Evolutionary conservation across 2,329 filamentous ascomycete genomes (phyloP).

Genomic region (Arachnopeziza araneosa): DNA sequence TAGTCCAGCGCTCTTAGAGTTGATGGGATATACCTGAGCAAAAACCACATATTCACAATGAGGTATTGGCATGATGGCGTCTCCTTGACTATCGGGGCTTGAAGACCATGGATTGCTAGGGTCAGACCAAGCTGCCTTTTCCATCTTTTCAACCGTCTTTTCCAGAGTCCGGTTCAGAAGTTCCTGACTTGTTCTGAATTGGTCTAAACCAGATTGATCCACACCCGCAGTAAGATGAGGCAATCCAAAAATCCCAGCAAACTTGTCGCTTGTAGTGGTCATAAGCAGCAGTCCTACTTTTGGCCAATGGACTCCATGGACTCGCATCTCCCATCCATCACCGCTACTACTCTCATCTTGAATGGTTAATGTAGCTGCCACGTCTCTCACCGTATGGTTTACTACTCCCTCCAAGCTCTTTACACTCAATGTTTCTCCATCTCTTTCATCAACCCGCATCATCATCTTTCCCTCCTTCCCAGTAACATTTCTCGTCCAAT

Average conservation of each 20-base stretch:
- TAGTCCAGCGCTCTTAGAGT: slow-evolving; percentile 25
- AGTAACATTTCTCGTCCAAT: slow-evolving; percentile 78
- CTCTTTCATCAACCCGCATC: slow-evolving; percentile 55
- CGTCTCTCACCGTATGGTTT: slow-evolving; percentile 53
- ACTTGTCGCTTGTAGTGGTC: slow-evolving; percentile 89
- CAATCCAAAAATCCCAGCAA: slow-evolving; percentile 82
- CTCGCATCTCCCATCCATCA: slow-evolving; percentile 70
- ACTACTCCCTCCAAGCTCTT: neutral
- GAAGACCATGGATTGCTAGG: slow-evolving; percentile 72
- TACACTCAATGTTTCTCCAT: slow-evolving; percentile 3
- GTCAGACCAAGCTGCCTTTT: slow-evolving; percentile 48
- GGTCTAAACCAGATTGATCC: slow-evolving; percentile 24
- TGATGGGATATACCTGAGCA: slow-evolving; percentile 59
- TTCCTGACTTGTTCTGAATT: slow-evolving; percentile 51
- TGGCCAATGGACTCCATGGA: slow-evolving; percentile 84
- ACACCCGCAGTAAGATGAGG: slow-evolving; percentile 70
- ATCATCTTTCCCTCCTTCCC: slow-evolving; percentile 64
- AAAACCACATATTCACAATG: slow-evolving; percentile 90
- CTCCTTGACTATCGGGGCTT: slow-evolving; percentile 54
- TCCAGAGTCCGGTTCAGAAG: slow-evolving; percentile 71
- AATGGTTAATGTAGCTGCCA: slow-evolving; percentile 64
- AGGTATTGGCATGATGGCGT: slow-evolving; percentile 55
- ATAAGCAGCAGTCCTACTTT: slow-evolving; percentile 73
- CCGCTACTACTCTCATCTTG: slow-evolving; percentile 65
- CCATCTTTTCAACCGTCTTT: slow-evolving; percentile 60